Conservation (phyloP, 192 early-diverging fungal species). For the Rhizophagus clarus region DNA sequence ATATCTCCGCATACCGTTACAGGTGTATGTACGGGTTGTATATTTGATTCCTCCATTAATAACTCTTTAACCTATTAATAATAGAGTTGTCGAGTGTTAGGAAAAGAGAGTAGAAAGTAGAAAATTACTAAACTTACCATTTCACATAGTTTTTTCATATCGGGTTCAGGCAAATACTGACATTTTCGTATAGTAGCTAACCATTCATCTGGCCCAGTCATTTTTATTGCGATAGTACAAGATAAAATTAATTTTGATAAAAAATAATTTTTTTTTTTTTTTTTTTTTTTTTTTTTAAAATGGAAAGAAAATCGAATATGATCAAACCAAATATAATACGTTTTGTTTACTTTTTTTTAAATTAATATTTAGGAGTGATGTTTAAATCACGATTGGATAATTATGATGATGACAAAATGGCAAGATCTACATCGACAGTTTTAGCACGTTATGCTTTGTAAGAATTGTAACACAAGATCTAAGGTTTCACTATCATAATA, state of each 20-base stretch:
- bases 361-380: neutral
- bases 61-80: conserved; percentile 85
- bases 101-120: neutral
- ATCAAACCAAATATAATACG: too few species aligned
- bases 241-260: neutral
- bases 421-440: too few species aligned
- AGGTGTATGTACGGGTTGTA: conserved; percentile 93
- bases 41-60: conserved; percentile 98
- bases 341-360: too few species aligned
- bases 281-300: neutral
- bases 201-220: conserved; percentile 94
- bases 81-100: neutral
- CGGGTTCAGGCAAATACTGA: conserved; percentile 90
- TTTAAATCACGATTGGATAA: neutral
- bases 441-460: too few species aligned
- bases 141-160: conserved; percentile 98
- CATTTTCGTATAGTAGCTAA: conserved; percentile 88
- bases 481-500: too few species aligned
- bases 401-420: too few species aligned
- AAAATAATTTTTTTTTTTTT: too few species aligned
- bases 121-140: conserved; percentile 61
- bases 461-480: too few species aligned
- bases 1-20: conserved; percentile 99
- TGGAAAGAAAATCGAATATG: neutral
- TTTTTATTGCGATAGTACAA: conserved; percentile 30